Percentiles rank a stretch among this genome's conserved stretches.
Conservation (phyloP, 2,329 filamentous ascomycete genomes). For the Pseudogymnoascus sp. region DNA sequence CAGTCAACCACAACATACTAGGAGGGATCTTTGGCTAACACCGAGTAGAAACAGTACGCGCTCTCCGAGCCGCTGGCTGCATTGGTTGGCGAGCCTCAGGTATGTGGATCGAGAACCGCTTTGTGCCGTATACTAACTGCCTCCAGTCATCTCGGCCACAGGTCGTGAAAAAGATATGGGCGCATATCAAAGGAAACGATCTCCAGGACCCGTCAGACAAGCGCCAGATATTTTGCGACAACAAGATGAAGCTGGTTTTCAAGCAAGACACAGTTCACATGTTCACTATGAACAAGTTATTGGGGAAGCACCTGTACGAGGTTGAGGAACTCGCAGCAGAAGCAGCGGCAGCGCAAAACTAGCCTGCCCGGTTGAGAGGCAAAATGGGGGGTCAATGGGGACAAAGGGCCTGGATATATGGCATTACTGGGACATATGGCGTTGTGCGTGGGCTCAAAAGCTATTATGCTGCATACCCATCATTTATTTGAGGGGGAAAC, state of each 20-base stretch:
- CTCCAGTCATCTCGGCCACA: conserved; percentile 79
- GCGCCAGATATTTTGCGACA: conserved; percentile 87
- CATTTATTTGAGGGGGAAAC: neutral
- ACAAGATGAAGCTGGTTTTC: conserved; percentile 84
- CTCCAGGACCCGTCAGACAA: conserved; percentile 89
- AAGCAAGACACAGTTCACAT: conserved; percentile 88
- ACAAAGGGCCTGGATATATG: conserved; percentile 4
- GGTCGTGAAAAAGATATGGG: conserved; percentile 94
- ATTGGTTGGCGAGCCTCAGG: conserved; percentile 60
- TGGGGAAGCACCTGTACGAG: conserved; percentile 82
- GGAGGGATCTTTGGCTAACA: neutral
- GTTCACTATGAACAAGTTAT: conserved; percentile 98
- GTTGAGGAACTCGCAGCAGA: conserved; percentile 52
- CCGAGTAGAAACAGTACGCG: conserved; percentile 56
- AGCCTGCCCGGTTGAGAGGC: neutral
- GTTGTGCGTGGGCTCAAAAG: neutral
- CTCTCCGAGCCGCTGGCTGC: conserved; percentile 62
- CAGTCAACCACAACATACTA: conserved; percentile 29
- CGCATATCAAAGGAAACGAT: conserved; percentile 79
- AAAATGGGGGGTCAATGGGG: neutral
- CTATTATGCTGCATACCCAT: conserved; percentile 1
- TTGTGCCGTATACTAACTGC: neutral
- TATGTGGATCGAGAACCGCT: conserved; percentile 31
- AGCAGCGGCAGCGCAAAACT: conserved; percentile 16
- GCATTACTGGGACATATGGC: neutral